Conservation (phyloP, 208 protist genomes). For the Trypanosoma caninum region DNA sequence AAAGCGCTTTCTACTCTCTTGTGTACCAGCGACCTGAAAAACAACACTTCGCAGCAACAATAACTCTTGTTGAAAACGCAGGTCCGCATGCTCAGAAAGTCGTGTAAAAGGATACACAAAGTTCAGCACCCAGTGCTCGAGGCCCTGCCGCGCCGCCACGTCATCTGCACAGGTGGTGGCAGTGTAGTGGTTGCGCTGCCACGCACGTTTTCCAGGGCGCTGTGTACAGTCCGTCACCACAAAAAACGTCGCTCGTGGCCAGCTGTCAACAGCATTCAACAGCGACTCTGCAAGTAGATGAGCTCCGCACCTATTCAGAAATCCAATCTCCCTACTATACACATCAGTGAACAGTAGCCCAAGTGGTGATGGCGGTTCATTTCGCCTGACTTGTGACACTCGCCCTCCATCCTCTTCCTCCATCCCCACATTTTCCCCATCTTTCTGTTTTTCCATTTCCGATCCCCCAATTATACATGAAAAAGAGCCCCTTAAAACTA, state of each 20-base stretch:
- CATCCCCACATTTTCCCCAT: not conserved
- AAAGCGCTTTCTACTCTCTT: slow-evolving; percentile 32
- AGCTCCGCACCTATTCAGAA: slow-evolving; percentile 37
- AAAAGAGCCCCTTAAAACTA: too few species aligned
- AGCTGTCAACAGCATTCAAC: slow-evolving; percentile 24
- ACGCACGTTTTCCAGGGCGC: slow-evolving; percentile 48
- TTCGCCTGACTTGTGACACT: not conserved
- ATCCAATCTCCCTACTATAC: not conserved
- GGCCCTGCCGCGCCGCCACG: slow-evolving; percentile 25
- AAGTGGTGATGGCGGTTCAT: slow-evolving; percentile 16
- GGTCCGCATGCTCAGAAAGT: slow-evolving; percentile 22
- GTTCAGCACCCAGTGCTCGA: slow-evolving; percentile 73
- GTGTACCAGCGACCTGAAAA: slow-evolving; percentile 46
- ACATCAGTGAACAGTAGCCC: slow-evolving; percentile 5
- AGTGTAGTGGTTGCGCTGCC: slow-evolving; percentile 48
- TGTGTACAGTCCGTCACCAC: slow-evolving; percentile 64
- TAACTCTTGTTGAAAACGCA: slow-evolving; percentile 34
- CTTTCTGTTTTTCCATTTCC: not conserved
- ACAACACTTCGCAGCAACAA: slow-evolving; percentile 46
- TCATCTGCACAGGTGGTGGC: slow-evolving; percentile 18
- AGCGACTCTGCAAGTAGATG: slow-evolving; percentile 41
- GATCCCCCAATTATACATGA: too few species aligned
- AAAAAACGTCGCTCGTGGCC: slow-evolving; percentile 44
- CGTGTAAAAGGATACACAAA: slow-evolving; percentile 55
- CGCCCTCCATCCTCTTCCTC: not conserved